Percentiles rank a stretch among this genome's conserved stretches.
Evolutionary conservation across 2,329 filamentous ascomycete genomes (phyloP).

Genomic region (Aspergillus sp.): DNA sequence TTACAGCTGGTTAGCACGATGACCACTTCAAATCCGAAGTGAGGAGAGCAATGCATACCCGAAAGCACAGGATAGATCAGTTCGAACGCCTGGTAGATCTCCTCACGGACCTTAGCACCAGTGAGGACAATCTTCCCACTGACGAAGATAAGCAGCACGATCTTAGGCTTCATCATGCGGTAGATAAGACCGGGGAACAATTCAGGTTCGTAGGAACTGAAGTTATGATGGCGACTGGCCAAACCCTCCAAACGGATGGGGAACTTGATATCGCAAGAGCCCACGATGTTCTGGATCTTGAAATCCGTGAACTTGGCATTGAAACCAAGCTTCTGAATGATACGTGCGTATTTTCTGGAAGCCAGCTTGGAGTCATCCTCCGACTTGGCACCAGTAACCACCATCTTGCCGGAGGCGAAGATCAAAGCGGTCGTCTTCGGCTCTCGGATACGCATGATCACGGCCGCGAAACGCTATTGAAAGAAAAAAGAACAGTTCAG

Average conservation of each 20-base stretch:
- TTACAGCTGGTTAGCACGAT: conserved; percentile 21
- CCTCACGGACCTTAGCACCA: conserved; percentile 95
- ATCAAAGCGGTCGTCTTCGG: conserved; percentile 98
- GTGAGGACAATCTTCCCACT: conserved; percentile 98
- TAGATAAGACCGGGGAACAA: conserved; percentile 99
- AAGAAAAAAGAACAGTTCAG: conserved; percentile 48
- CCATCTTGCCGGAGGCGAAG: conserved; percentile 99
- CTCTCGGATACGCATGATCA: conserved; percentile 99
- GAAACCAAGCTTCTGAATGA: conserved; percentile 99
- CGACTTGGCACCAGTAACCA: conserved; percentile 95
- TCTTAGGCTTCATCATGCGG: conserved; percentile 99
- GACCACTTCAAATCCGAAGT: neutral
- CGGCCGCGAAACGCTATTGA: conserved; percentile 87
- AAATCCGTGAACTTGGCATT: conserved; percentile 99
- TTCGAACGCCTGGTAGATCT: conserved; percentile 96
- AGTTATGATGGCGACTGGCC: conserved; percentile 96
- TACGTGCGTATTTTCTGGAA: conserved; percentile 94
- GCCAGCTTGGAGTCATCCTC: conserved; percentile 98
- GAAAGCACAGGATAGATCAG: conserved; percentile 96
- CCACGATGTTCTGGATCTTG: conserved; percentile 99
- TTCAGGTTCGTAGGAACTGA: conserved; percentile 98
- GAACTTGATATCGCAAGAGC: conserved; percentile 99
- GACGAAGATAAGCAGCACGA: conserved; percentile 96
- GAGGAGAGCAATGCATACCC: conserved; percentile 56
- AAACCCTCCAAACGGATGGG: conserved; percentile 95